A percentile compares a stretch with the other conserved stretches of the same genome.
phyloP scores from a whole-genome alignment of 768 basidiomycete species.

The Suillus clintonianus region DNA sequence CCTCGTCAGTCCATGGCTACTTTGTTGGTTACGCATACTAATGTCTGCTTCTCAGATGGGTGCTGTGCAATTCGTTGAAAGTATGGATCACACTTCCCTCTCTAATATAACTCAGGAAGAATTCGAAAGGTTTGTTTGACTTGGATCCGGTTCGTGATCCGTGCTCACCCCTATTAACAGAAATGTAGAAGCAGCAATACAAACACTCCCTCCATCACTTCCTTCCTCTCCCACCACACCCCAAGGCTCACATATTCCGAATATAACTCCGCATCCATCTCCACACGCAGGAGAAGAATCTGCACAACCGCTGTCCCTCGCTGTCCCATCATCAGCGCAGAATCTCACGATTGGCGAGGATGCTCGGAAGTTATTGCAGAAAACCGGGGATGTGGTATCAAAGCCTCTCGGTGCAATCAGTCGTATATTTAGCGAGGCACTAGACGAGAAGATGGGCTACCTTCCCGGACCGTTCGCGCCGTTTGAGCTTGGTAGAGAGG shows the following conservation, averaged over 20 bases:
- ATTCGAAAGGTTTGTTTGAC: slow-evolving; percentile 70
- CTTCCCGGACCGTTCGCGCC: slow-evolving; percentile 73
- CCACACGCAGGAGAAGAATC: slow-evolving; percentile 86
- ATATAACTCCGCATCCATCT: slow-evolving; percentile 34
- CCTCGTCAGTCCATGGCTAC: slow-evolving; percentile 55
- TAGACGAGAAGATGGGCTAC: slow-evolving; percentile 69
- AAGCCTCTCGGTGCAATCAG: slow-evolving; percentile 90
- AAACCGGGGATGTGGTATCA: slow-evolving; percentile 87
- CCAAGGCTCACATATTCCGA: slow-evolving; percentile 39
- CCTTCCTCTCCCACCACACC: slow-evolving; percentile 34
- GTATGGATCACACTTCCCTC: slow-evolving; percentile 93
- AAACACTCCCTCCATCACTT: slow-evolving; percentile 39
- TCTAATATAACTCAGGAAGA: slow-evolving; percentile 94
- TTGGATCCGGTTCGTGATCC: background rate
- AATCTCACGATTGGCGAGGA: slow-evolving; percentile 52
- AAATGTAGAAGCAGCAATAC: slow-evolving; percentile 65
- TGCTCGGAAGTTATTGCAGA: slow-evolving; percentile 81
- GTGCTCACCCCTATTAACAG: slow-evolving; percentile 24
- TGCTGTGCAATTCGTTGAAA: slow-evolving; percentile 96
- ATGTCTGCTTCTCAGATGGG: slow-evolving; percentile 64
- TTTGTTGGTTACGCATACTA: background rate
- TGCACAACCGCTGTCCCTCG: slow-evolving; percentile 73
- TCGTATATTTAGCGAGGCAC: slow-evolving; percentile 82
- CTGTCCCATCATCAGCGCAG: slow-evolving; percentile 44
- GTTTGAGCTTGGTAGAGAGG: slow-evolving; percentile 61